Evolutionary conservation across 208 protist genomes (phyloP), one percentile per base, ranked within the genome.

Genomic region (Trichomonas vaginalis): DNA sequence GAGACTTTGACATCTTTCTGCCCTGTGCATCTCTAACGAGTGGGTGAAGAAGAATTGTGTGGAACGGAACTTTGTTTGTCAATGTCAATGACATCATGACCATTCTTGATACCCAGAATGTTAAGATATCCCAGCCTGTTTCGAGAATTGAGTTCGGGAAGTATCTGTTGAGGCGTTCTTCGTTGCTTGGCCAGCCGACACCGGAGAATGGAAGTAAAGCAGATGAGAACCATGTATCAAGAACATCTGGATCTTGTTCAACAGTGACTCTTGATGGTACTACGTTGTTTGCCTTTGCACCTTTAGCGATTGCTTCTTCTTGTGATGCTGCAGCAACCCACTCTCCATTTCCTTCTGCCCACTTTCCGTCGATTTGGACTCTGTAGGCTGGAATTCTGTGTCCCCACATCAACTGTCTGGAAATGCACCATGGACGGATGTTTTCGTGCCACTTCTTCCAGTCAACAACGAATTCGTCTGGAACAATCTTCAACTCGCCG

Each of bases 101-200:
- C 99, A 99, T 99, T 95, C 99, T 97, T 32, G 99, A 99, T 8
- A 99, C 99, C 99, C 99, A 99, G 97, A 99, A 99, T 97, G 99
- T 99, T 40, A 99, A 96, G 96, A 99, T 99, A 97, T 99, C 99
- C 95, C 98, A 96, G 37, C 99, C 99, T 35, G 99, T 99, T 97
- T 99, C 99, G 95, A 99, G 98, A 14, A 99, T 95, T 35, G 97
- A 96, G 48, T 97, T 98, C 61, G 99, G 99, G 97, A 99, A 99
- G 97, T 99, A 99, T 39, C 97, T 97, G 92, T 98, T 96, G 96
- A 99, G 98, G 96, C 99, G 98, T 32, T 96, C 88, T n/a, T n/a
- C 87, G 27, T 79, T 47, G 42, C 90, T 70, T 56, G 95, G 99
- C 99, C 99, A 99, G 47, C 98, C 98, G 15, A 99, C 96, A 3